These are phyloP conservation scores for Scutellospora calospora DNA, from an alignment of 371 early-diverging fungal genomes.

Conservation along the genomic window DNA sequence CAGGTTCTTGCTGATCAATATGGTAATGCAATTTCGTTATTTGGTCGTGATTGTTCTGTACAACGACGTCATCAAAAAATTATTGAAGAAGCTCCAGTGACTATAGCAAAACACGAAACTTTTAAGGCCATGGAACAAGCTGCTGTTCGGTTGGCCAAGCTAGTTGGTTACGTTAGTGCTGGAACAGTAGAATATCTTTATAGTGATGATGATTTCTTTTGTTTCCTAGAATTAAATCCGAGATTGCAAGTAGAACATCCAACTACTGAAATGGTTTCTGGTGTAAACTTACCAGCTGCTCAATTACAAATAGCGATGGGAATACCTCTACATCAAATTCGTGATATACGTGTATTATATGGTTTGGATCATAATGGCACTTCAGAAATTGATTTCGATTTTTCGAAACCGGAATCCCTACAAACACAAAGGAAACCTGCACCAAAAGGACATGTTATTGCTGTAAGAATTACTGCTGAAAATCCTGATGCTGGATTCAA, in stretches of 20 bases:
- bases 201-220: conserved; percentile 87
- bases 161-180: conserved; percentile 96
- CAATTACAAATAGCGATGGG: conserved; percentile 99
- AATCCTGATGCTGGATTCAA: conserved; percentile 99
- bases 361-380: conserved; percentile 84
- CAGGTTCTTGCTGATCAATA: conserved; percentile 97
- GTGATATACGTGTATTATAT: conserved; percentile 95
- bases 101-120: conserved; percentile 84
- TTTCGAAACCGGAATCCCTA: conserved; percentile 74
- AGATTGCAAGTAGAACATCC: conserved; percentile 99
- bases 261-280: conserved; percentile 98
- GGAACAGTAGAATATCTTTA: conserved; percentile 99
- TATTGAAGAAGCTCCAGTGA: conserved; percentile 96
- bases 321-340: conserved; percentile 92
- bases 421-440: conserved; percentile 90
- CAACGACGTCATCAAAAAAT: conserved; percentile 98
- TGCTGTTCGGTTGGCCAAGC: conserved; percentile 93
- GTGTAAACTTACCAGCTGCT: conserved; percentile 97
- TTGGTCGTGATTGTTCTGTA: conserved; percentile 98
- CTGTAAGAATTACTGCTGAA: conserved; percentile 99
- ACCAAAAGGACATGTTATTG: conserved; percentile 98
- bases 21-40: conserved; percentile 97
- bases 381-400: conserved; percentile 95
- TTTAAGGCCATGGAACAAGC: conserved; percentile 95
- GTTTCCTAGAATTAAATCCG: conserved; percentile 98